These are phyloP conservation scores for Solanum phureja DNA, from an alignment of 257 asterid genomes.

Conservation along the genomic window DNA sequence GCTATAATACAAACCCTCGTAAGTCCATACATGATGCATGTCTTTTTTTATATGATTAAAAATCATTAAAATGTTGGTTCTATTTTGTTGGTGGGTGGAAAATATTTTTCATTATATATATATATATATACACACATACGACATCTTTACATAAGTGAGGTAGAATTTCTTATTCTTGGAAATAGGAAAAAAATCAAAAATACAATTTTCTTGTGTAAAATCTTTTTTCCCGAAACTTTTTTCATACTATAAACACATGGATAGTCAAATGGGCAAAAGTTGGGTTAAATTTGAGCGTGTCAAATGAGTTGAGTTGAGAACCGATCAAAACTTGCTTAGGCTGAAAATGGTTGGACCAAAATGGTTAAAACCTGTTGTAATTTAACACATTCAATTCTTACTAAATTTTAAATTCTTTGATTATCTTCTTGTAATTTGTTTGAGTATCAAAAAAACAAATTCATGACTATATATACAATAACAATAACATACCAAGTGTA, in stretches of 20 bases:
- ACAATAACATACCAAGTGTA: no score
- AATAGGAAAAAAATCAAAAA: neutral
- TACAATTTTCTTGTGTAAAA: neutral
- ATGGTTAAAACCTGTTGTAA: neutral
- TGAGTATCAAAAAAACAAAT: neutral
- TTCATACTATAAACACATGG: neutral
- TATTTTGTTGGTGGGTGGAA: neutral
- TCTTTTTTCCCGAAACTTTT: neutral
- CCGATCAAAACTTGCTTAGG: neutral
- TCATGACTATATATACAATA: neutral
- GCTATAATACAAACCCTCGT: constrained; percentile 24
- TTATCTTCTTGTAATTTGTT: neutral
- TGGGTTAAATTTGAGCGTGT: neutral
- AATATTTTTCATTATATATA: neutral
- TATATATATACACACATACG: no score
- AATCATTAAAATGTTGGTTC: neutral
- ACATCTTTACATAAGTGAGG: neutral
- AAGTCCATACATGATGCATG: neutral
- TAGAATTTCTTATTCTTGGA: neutral
- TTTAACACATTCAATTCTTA: neutral
- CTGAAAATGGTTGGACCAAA: no score
- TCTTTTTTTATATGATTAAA: neutral
- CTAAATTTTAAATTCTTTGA: neutral
- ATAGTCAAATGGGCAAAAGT: neutral
- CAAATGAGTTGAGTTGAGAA: neutral